Percentiles rank a stretch among this genome's conserved stretches.
Conservation (phyloP, 306 rosid species). For the Vigna nakashimae region DNA sequence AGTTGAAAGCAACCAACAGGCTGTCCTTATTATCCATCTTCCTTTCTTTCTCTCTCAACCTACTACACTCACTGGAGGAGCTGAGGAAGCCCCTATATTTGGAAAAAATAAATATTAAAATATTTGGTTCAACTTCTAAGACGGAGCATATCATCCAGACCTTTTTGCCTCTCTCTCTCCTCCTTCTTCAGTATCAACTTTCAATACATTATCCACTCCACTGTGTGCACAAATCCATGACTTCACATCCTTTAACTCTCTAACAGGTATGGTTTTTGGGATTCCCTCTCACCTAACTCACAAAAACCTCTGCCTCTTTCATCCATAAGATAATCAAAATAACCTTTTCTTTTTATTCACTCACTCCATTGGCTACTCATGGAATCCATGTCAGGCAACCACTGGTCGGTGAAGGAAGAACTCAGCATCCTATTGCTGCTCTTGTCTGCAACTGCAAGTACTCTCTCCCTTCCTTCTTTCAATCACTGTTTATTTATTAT, state of each 20-base stretch:
- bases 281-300: constrained; percentile 46
- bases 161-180: constrained; percentile 31
- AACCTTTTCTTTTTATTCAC: neutral
- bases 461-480: constrained; percentile 40
- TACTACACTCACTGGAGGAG: constrained; percentile 3
- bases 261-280: constrained; percentile 52
- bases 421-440: constrained; percentile 35
- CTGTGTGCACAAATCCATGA: constrained; percentile 48
- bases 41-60: constrained; percentile 42
- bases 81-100: constrained; percentile 38
- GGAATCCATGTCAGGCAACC: constrained; percentile 78
- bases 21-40: constrained; percentile 59
- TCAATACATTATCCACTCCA: constrained; percentile 43
- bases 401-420: constrained; percentile 43
- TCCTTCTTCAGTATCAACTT: constrained; percentile 12
- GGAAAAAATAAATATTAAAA: constrained; percentile 38
- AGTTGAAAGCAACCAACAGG: constrained; percentile 75
- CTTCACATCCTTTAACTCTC: constrained; percentile 46
- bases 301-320: constrained; percentile 23
- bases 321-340: neutral
- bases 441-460: constrained; percentile 38
- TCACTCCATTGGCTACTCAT: constrained; percentile 57
- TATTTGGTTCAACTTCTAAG: constrained; percentile 27
- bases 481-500: neutral
- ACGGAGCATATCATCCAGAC: constrained; percentile 35